Conservation (phyloP, 306 rosid genomes). For the Pueraria montana region DNA sequence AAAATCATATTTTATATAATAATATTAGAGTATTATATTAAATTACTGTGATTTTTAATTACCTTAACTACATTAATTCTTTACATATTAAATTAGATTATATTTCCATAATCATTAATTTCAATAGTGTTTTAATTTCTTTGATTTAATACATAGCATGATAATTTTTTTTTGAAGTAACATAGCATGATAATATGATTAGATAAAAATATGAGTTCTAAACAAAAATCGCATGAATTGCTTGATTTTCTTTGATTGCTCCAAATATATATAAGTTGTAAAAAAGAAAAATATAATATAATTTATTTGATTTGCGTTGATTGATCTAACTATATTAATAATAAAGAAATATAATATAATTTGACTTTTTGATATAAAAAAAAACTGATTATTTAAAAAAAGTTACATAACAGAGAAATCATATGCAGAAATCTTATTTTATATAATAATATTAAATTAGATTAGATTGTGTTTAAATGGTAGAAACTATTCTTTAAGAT, state of each 20-base stretch:
- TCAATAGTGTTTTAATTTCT: too few species aligned
- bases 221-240: background rate
- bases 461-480: background rate
- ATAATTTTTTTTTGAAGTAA: too few species aligned
- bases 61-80: too few species aligned
- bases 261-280: background rate
- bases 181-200: background rate
- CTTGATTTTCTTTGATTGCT: background rate
- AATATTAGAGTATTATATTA: too few species aligned
- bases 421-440: background rate
- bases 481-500: background rate
- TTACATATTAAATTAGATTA: too few species aligned
- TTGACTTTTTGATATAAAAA: background rate
- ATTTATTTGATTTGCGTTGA: background rate
- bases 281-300: background rate
- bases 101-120: too few species aligned
- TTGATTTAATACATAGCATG: too few species aligned
- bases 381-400: background rate
- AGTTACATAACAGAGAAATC: background rate
- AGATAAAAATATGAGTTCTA: background rate
- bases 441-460: background rate
- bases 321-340: background rate
- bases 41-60: too few species aligned
- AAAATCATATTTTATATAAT: too few species aligned
- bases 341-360: background rate